phyloP scores from a whole-genome alignment of 495 filamentous ascomycete genomes.

The Neurospora africana region DNA sequence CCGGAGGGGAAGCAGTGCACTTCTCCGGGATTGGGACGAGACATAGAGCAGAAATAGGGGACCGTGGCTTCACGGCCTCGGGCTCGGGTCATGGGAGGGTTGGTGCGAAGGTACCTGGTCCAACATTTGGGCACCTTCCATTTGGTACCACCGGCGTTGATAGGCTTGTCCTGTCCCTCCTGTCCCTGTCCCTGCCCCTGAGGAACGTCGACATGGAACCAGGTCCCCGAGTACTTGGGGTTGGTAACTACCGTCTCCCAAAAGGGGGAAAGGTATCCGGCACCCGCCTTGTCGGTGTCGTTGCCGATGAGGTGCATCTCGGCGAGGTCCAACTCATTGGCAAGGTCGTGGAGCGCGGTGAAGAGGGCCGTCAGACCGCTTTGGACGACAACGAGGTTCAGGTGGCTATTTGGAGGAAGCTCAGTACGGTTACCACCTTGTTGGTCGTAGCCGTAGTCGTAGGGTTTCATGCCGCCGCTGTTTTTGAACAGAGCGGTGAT shows the following conservation, averaged over 20 bases:
- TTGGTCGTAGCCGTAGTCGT: background rate
- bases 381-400: background rate
- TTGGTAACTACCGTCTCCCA: background rate
- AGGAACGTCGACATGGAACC: background rate
- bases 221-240: background rate
- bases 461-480: background rate
- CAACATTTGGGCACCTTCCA: background rate
- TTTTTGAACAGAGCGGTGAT: background rate
- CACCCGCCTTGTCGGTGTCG: background rate
- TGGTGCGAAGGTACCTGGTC: background rate
- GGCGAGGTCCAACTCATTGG: background rate
- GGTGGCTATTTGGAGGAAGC: background rate
- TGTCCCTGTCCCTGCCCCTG: background rate
- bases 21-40: background rate
- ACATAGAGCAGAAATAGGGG: background rate
- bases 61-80: background rate
- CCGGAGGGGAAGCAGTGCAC: background rate
- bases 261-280: background rate
- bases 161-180: background rate
- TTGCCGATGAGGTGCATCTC: background rate
- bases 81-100: background rate
- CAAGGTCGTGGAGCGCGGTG: background rate
- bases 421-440: background rate
- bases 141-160: background rate
- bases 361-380: background rate